These are phyloP conservation scores for Beauveria scarabaeidicola DNA, from an alignment of 2,329 filamentous ascomycete species.

Conservation along the genomic window DNA sequence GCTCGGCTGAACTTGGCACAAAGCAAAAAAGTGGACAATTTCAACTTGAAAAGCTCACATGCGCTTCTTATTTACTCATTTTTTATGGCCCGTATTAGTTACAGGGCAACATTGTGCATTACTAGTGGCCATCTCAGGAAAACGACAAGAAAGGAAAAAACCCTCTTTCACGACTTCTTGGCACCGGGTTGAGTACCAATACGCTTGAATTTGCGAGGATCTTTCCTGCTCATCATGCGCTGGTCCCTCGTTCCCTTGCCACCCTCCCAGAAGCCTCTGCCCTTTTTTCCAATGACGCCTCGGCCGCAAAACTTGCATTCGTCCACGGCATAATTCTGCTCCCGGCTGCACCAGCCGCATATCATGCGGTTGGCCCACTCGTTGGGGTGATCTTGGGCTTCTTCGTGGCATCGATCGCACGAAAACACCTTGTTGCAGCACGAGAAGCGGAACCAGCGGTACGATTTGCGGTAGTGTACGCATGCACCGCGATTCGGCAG, in stretches of 20 bases:
- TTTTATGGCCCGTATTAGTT: background rate
- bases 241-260: slow-evolving; percentile 72
- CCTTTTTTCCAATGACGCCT: slow-evolving; percentile 57
- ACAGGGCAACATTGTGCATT: background rate
- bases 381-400: slow-evolving; percentile 58
- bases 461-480: slow-evolving; percentile 49
- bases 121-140: background rate
- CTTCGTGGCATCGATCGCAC: slow-evolving; percentile 71
- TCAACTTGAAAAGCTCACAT: background rate
- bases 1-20: background rate
- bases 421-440: slow-evolving; percentile 51
- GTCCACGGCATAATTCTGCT: slow-evolving; percentile 71
- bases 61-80: background rate
- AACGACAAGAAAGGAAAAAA: background rate
- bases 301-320: slow-evolving; percentile 67
- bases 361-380: slow-evolving; percentile 83
- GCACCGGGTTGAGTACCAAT: slow-evolving; percentile 33
- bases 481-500: slow-evolving; percentile 47
- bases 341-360: slow-evolving; percentile 69
- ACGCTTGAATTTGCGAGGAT: slow-evolving; percentile 64
- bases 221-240: slow-evolving; percentile 64
- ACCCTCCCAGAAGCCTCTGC: slow-evolving; percentile 75
- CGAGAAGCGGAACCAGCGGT: slow-evolving; percentile 57
- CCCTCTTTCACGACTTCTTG: slow-evolving; percentile 16
- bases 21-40: background rate